Conservation (phyloP, 2,329 filamentous ascomycete species). For the Pestalotiopsis sp. region DNA sequence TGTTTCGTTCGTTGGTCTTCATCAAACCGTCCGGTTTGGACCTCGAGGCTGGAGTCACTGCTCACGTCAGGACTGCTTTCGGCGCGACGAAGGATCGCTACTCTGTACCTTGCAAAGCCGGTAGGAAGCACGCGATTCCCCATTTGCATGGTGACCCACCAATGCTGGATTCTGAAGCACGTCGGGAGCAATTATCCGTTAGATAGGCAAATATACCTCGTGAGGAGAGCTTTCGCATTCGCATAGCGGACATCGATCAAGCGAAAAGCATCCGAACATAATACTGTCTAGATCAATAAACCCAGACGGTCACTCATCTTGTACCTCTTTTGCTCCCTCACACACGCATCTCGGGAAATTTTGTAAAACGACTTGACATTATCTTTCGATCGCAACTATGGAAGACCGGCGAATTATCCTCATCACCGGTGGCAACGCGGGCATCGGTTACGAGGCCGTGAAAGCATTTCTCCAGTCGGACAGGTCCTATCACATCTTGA, state of each 20-base stretch:
- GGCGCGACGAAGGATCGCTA: not conserved
- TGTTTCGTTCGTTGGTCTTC: too few relatives aligned
- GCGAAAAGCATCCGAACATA: too few relatives aligned
- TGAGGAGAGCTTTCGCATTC: not conserved
- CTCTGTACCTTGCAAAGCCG: not conserved
- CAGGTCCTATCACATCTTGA: conserved; percentile 52
- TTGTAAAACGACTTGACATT: not conserved
- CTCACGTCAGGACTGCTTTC: not conserved
- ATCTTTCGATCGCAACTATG: not conserved
- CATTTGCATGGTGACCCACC: not conserved
- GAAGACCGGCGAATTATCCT: conserved; percentile 42
- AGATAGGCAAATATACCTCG: not conserved
- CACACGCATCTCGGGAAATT: too few relatives aligned
- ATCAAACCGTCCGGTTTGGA: too few relatives aligned
- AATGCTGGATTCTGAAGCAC: not conserved
- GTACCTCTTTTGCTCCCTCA: too few relatives aligned
- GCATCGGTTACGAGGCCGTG: conserved; percentile 61
- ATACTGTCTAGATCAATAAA: too few relatives aligned
- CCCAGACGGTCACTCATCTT: too few relatives aligned
- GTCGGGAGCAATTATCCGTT: not conserved
- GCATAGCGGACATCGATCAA: not conserved
- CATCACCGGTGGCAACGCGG: conserved; percentile 64
- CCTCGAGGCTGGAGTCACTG: too few relatives aligned
- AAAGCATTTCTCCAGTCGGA: conserved; percentile 53
- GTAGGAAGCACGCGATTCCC: not conserved